A percentile compares a stretch with the other conserved stretches of the same genome.
Evolutionary conservation across 768 basidiomycete species (phyloP).

Genomic region (Infundibulicybe gibba): DNA sequence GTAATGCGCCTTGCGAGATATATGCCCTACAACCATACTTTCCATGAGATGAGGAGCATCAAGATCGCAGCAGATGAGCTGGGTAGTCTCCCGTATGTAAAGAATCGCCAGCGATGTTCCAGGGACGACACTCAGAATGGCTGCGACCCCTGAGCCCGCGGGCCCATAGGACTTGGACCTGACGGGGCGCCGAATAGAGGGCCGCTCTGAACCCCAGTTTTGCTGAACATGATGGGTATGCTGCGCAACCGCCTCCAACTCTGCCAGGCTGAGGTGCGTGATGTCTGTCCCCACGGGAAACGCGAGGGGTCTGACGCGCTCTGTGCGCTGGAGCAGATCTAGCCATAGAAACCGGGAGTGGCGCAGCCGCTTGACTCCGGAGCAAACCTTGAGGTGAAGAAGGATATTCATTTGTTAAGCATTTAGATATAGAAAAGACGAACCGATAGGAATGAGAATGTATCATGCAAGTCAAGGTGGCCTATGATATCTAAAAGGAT

Average conservation of each 20-base stretch:
- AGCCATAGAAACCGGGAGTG: constrained; percentile 11
- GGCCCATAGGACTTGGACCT: constrained; percentile 1
- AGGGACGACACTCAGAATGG: constrained; percentile 10
- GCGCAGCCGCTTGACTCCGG: constrained; percentile 6
- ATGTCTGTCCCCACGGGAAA: constrained; percentile 7
- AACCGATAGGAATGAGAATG: constrained; percentile 8
- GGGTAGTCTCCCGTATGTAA: neutral
- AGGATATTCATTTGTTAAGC: neutral
- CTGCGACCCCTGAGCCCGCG: neutral
- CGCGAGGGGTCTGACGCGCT: constrained; percentile 1
- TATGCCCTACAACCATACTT: neutral
- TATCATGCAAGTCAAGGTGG: constrained; percentile 7
- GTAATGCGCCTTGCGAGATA: constrained; percentile 1
- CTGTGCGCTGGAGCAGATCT: constrained; percentile 4
- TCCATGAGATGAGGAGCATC: constrained; percentile 1
- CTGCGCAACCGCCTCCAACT: constrained; percentile 6
- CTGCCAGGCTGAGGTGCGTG: constrained; percentile 4
- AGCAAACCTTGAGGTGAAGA: constrained; percentile 7
- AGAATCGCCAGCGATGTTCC: constrained; percentile 8
- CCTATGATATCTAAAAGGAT: constrained; percentile 3
- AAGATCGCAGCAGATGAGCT: constrained; percentile 2
- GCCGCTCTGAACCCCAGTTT: constrained; percentile 7
- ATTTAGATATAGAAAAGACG: neutral
- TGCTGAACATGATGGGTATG: constrained; percentile 3
- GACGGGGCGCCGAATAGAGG: constrained; percentile 5